These are phyloP conservation scores for Ustilago lituana DNA, from an alignment of 1,284 basidiomycete genomes.

Conservation along the genomic window DNA sequence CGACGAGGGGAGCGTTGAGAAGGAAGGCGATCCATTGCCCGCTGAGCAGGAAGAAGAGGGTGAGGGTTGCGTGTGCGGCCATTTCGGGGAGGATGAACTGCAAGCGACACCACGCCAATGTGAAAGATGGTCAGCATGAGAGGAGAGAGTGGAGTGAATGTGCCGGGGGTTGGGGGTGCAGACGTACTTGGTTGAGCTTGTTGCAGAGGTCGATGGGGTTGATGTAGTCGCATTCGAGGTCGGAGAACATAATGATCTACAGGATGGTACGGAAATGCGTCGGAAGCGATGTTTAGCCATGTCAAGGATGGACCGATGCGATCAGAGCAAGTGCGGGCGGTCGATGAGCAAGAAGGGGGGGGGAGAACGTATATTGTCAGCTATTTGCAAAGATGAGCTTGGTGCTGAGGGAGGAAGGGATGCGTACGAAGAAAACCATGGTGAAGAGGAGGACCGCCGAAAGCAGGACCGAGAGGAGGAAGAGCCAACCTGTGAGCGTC, in stretches of 20 bases:
- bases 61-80: constrained; percentile 82
- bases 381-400: not conserved
- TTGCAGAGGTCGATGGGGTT: constrained; percentile 99
- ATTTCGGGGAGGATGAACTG: constrained; percentile 98
- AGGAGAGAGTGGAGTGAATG: too few species aligned
- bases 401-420: not conserved
- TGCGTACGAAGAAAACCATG: constrained; percentile 66
- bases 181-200: constrained; percentile 91
- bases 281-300: too few species aligned
- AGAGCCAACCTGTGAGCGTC: constrained; percentile 60
- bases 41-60: constrained; percentile 78
- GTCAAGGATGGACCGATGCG: too few species aligned
- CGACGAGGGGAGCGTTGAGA: constrained; percentile 88
- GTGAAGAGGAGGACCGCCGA: constrained; percentile 65
- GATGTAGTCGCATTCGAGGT: constrained; percentile 79
- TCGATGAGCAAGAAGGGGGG: not conserved
- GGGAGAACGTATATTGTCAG: constrained; percentile 4
- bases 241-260: constrained; percentile 98
- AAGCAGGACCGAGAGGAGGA: constrained; percentile 64
- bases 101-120: too few species aligned
- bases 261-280: too few species aligned
- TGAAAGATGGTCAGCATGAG: too few species aligned
- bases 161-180: too few species aligned
- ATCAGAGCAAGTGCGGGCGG: not conserved
- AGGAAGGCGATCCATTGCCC: constrained; percentile 92